phyloP scores from a whole-genome alignment of 306 rosid species.

The Carpinus viminea region DNA sequence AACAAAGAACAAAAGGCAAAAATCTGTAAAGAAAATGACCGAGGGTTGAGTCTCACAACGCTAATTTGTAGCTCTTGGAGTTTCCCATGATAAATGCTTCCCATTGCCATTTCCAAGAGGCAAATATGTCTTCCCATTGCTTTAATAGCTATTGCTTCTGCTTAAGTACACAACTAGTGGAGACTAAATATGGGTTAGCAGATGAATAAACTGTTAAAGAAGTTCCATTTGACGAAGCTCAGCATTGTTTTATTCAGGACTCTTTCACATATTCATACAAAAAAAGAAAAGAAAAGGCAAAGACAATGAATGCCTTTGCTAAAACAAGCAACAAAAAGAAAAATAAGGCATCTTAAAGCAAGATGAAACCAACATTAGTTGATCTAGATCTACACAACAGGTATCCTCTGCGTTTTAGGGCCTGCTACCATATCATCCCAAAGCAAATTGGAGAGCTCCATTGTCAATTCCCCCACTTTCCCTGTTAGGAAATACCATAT shows the following conservation, averaged over 20 bases:
- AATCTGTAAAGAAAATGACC: too few species aligned
- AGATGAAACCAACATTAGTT: constrained; percentile 20
- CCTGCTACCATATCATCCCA: constrained; percentile 88
- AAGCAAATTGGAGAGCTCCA: constrained; percentile 70
- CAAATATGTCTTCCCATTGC: background rate
- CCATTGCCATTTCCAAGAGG: background rate
- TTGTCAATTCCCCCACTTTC: constrained; percentile 73
- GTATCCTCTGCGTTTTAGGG: constrained; percentile 55
- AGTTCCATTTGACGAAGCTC: background rate
- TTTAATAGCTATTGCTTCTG: background rate
- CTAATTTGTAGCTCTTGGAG: too few species aligned
- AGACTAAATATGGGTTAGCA: background rate
- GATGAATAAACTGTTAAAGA: too few species aligned
- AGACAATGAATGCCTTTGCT: constrained; percentile 3
- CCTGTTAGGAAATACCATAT: constrained; percentile 41
- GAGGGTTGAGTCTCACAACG: background rate
- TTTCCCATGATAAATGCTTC: background rate
- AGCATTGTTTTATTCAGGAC: constrained; percentile 19
- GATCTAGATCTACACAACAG: constrained; percentile 32
- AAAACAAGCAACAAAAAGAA: constrained; percentile 25
- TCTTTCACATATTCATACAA: constrained; percentile 20
- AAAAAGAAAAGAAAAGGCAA: constrained; percentile 20
- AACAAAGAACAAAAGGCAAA: too few species aligned
- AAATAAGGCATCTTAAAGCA: constrained; percentile 16
- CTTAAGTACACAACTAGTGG: background rate